These are phyloP conservation scores for Lycium barbarum DNA, from an alignment of 257 asterid species.

Conservation along the genomic window DNA sequence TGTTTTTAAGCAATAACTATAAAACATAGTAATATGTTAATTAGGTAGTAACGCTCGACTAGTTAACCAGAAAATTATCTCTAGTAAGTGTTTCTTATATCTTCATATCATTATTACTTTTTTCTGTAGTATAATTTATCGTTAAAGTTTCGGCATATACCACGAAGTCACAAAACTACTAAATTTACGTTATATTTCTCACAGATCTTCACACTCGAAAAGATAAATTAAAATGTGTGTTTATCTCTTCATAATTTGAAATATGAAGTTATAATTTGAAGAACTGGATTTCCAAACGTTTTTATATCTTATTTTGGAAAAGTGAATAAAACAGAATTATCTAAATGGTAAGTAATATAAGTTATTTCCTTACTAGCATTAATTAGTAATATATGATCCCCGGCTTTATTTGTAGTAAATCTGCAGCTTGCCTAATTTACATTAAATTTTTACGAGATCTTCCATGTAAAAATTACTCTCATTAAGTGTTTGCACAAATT, in stretches of 20 bases:
- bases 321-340: background rate
- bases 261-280: background rate
- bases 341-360: background rate
- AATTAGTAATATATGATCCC: background rate
- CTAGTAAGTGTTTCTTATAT: no score
- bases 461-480: background rate
- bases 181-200: no score
- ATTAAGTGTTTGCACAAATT: no score
- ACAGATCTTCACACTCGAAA: background rate
- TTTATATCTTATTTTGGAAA: background rate
- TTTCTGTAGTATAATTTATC: no score
- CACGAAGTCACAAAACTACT: no score
- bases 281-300: background rate
- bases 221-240: background rate
- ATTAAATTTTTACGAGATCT: background rate
- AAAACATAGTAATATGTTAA: background rate
- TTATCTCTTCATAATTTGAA: background rate
- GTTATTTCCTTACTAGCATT: background rate
- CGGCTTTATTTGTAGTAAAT: background rate
- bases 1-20: background rate
- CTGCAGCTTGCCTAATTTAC: background rate
- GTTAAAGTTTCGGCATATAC: no score
- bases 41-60: background rate
- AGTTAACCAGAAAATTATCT: background rate
- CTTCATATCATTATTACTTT: no score